These are phyloP conservation scores for Erysimum pusillum DNA, from an alignment of 441 rosid genomes.

Conservation along the genomic window DNA sequence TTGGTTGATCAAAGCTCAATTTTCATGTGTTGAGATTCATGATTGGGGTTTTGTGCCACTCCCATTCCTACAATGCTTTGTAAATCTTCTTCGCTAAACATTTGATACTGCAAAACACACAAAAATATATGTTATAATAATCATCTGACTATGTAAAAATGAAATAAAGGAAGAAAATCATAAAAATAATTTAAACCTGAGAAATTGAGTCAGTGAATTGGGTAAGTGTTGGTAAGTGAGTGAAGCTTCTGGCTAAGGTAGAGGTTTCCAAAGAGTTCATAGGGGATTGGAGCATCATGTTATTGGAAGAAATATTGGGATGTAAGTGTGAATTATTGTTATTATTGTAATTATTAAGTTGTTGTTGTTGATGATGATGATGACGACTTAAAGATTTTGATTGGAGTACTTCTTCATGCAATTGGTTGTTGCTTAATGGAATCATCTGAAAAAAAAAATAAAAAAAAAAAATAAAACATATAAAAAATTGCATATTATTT, in stretches of 20 bases:
- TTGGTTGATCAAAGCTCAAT: slow-evolving; percentile 60
- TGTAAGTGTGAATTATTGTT: slow-evolving; percentile 50
- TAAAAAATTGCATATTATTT: not conserved
- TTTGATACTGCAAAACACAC: slow-evolving; percentile 52
- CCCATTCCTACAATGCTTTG: slow-evolving; percentile 93
- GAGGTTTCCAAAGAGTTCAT: slow-evolving; percentile 49
- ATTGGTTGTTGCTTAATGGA: slow-evolving; percentile 50
- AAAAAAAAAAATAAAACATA: not conserved
- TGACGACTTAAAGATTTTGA: slow-evolving; percentile 55
- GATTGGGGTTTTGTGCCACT: slow-evolving; percentile 55
- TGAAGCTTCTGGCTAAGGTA: slow-evolving; percentile 49
- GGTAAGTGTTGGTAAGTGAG: slow-evolving; percentile 58
- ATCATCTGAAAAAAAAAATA: slow-evolving; percentile 46
- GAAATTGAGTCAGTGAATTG: slow-evolving; percentile 52
- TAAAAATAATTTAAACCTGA: slow-evolving; percentile 54
- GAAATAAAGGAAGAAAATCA: not conserved
- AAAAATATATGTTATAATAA: not conserved
- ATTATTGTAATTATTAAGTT: slow-evolving; percentile 13
- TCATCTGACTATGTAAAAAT: not conserved
- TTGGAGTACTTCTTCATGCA: slow-evolving; percentile 51
- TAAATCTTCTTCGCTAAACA: slow-evolving; percentile 79
- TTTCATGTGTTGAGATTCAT: slow-evolving; percentile 61
- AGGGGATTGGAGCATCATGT: slow-evolving; percentile 38
- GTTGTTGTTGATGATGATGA: slow-evolving; percentile 39
- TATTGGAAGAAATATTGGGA: slow-evolving; percentile 41